Evolutionary conservation across 352 stramenopile genomes (phyloP), one percentile per base, ranked within the genome.

Genomic region (Aphanomyces astaci): DNA sequence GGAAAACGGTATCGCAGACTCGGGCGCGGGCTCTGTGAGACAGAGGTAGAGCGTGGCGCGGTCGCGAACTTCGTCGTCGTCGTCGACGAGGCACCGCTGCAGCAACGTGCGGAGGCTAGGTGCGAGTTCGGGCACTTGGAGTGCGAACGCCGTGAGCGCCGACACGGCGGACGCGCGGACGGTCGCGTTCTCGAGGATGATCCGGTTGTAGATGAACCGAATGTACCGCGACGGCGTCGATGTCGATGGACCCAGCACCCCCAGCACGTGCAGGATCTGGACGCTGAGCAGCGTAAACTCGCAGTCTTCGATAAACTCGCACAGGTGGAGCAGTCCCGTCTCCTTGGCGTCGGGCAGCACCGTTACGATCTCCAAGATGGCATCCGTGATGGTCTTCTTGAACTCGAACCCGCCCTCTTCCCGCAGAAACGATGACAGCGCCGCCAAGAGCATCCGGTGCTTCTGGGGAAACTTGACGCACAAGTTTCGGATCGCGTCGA

Each of bases 221-320:
- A 99, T 99, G 92, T 99, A 99, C 28, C 95, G 85, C 10, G 94
- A 92, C 2, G 97, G 96, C n/a, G 87, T 82, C 3, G 86, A 89
- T 0, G 96, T 98, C 40, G 78, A 94, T 0, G 97, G 96, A 13
- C 96, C 97, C 57, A 98, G 84, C 65, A 97, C 82, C 24, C 96
- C 97, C 24, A 99, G 75, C 11, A 99, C 84, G 71, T 98, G 94
- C 59, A 99, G 72, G 64, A 99, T 98, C 73, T 89, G 98, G 70
- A 66, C 97, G 10, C 85, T 94, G 11, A 96, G 64, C 72, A 94
- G 86, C 13, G 88, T 92, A 65, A 94, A 96, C 64, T 95, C 88
- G 62, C 87, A 96, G 84, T 99, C 96, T 74, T 99, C 98, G 72
- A 99, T 99, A 72, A 99, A 99, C 82, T 99, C 98, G 67, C 97